A percentile compares a stretch with the other conserved stretches of the same genome.
These are phyloP conservation scores for Nakazawaea holstii DNA, from an alignment of 805 yeast species.

Conservation along the genomic window DNA sequence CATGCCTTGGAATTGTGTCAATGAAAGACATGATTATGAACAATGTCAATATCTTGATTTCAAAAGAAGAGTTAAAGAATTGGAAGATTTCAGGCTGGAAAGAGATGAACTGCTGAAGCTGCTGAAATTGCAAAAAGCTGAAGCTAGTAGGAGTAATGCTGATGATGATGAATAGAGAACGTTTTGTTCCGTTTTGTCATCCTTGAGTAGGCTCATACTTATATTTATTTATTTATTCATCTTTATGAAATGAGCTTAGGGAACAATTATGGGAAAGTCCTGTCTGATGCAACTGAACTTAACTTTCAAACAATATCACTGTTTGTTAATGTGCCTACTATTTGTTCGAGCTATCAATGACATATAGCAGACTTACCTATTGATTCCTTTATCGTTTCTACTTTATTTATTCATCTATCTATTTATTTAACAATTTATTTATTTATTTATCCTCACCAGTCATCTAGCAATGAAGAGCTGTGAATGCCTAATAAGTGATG, in stretches of 20 bases:
- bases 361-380: no score
- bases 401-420: background rate
- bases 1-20: slow-evolving; percentile 69
- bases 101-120: slow-evolving; percentile 17
- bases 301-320: no score
- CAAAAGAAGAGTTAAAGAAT: slow-evolving; percentile 71
- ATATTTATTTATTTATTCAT: no score
- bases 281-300: no score
- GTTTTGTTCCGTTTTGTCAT: no score
- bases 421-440: background rate
- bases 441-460: background rate
- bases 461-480: background rate
- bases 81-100: slow-evolving; percentile 47
- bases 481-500: background rate
- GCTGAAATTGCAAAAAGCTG: background rate
- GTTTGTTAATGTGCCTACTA: no score
- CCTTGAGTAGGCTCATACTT: no score
- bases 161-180: background rate
- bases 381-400: no score
- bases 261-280: no score
- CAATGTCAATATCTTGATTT: slow-evolving; percentile 81
- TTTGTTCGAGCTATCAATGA: no score
- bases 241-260: no score
- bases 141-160: background rate
- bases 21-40: slow-evolving; percentile 78